These are phyloP conservation scores for Colletotrichum gloeosporioides DNA, from an alignment of 2,329 filamentous ascomycete genomes.

Conservation along the genomic window DNA sequence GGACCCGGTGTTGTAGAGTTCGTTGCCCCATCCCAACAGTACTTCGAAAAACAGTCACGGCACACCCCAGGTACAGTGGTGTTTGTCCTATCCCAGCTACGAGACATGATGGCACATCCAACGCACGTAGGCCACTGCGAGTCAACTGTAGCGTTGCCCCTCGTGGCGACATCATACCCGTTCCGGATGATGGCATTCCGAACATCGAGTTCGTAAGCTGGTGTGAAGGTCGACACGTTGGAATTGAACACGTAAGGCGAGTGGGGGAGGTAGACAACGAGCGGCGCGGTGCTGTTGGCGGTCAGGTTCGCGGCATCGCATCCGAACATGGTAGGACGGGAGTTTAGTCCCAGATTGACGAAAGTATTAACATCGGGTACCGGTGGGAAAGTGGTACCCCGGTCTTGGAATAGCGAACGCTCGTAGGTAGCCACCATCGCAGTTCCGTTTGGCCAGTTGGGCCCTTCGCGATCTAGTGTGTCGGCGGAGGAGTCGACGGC, in stretches of 20 bases:
- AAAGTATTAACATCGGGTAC: slow-evolving; percentile 63
- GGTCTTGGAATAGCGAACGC: slow-evolving; percentile 51
- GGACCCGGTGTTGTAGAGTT: too few relatives aligned
- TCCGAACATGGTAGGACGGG: slow-evolving; percentile 67
- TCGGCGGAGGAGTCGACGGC: slow-evolving; percentile 70
- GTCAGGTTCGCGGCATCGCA: slow-evolving; percentile 60
- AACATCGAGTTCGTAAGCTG: slow-evolving; percentile 65
- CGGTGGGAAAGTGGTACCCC: slow-evolving; percentile 63
- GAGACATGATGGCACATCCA: slow-evolving; percentile 82
- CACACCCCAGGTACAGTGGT: too few relatives aligned
- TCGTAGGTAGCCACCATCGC: slow-evolving; percentile 63
- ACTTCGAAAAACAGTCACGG: too few relatives aligned
- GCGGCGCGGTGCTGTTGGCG: slow-evolving; percentile 56
- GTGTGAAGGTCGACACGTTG: slow-evolving; percentile 81
- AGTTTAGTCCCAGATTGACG: slow-evolving; percentile 62
- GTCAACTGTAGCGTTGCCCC: slow-evolving; percentile 80
- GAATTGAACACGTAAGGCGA: slow-evolving; percentile 76
- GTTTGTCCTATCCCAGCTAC: slow-evolving; percentile 49
- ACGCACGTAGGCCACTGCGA: slow-evolving; percentile 81
- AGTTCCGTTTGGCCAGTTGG: slow-evolving; percentile 65
- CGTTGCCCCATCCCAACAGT: too few relatives aligned
- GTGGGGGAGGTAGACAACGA: slow-evolving; percentile 90
- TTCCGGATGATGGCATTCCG: slow-evolving; percentile 86
- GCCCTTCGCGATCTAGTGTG: slow-evolving; percentile 40
- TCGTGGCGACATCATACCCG: slow-evolving; percentile 83